Evolutionary conservation across 2,329 filamentous ascomycete genomes (phyloP), one percentile per base, ranked within the genome.

Genomic region (Tolypocladium album): DNA sequence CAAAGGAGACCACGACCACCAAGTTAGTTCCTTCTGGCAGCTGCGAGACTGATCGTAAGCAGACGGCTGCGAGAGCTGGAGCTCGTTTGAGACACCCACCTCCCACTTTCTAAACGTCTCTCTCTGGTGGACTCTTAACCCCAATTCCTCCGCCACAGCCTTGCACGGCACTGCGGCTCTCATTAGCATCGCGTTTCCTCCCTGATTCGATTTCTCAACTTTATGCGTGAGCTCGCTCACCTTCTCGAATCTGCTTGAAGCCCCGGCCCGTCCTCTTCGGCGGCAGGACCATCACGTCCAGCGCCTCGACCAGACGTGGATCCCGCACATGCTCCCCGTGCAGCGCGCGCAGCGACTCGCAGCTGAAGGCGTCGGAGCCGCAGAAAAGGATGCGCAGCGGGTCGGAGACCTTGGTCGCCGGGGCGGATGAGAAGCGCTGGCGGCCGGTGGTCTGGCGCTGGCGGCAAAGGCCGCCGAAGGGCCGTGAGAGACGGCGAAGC

Each of bases 1-100:
- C 94, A 74, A 97, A 99, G 0, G 94, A 97, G 5, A 97, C 94
- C 56, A 92, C 92, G 55, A 97, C 79, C 65, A 99, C 82, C 61
- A 99, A 78, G 71, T 97, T 92, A 65, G 86, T 85, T 3, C 77
- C 69, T 52, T 70, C 68, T 0, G 87, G 87, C 40, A 87, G 80
- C 80, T 88, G 64, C 20, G 50, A 13, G 31, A 1, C 31, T 15
- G 20, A 11, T n/a, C 4, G 11, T 55, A 3, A 55, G 50, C 50
- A 38, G 50, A 3, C 31, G 9, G 20, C 36, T 2, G 17, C 36
- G 20, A 40, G 27, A 53, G 38, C 62, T 40, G n/a, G 3, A 20
- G 22, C 43, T 12, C 15, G 9, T 31, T 27, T 5, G 20, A 5
- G 15, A 7, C 22, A 71, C 82, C 72, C 75, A 90, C 87, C 67